Evolutionary conservation across 2,329 filamentous ascomycete species (phyloP), one percentile per base, ranked within the genome.

Genomic region (Xylariaceae sp.): DNA sequence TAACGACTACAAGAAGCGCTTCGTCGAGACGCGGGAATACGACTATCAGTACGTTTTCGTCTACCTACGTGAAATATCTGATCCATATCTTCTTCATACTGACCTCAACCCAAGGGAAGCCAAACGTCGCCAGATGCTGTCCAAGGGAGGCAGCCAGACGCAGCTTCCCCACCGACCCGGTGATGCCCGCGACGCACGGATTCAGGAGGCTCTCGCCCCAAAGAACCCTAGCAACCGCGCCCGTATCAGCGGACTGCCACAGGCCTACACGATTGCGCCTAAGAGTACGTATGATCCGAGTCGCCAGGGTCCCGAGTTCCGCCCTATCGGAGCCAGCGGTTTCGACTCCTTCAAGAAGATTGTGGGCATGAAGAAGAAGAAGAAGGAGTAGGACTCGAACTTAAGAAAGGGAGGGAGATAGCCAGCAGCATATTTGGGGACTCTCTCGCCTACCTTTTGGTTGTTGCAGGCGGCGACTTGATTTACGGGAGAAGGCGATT

Each of bases 1-100:
- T 53, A 90, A 96, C 62, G 90, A 96, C 68, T 96, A 95, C 75
- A 91, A 90, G 72, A 94, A 96, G 75, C 84, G 88, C 18, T 78
- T 80, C 54, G 73, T 86, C 39, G 76, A 83, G 62, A 83, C 80
- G 14, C 78, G 78, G 52, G 81, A 85, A 47, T 85, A 81, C 56
- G 82, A 86, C 63, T 77, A 82, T 59, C 71, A 77, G 82, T 85
- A 75, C 50, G 79, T 43, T 17, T 47, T 15, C 33, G 10, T 48
- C 14, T 5, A 11, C 30, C 31, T n/a, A 11, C 7, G 3, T 49
- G 38, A n/a, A 14, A 30, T 30, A 18, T 11, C 43, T 36, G 19
- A 6, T 39, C 14, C 11, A 15, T 4, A 9, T 14, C 17, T 33
- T 44, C 31, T 43, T 10, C 4, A 30, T 56, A 30, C 49, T 55